phyloP scores from a whole-genome alignment of 202 grass and related monocot genomes.

The Cymbopogon flexuosus region DNA sequence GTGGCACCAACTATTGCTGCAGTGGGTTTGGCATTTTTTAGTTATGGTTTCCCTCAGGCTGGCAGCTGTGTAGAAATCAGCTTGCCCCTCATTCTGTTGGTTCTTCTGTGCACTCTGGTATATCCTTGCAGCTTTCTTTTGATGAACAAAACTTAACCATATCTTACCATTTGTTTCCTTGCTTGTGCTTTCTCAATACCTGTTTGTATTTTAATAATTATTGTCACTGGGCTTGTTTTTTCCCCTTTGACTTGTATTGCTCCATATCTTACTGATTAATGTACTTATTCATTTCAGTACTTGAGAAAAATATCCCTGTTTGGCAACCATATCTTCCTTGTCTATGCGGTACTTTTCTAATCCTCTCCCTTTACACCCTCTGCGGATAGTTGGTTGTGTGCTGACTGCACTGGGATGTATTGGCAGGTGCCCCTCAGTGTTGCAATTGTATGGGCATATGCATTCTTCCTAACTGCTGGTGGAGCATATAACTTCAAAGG shows the following conservation, averaged over 20 bases:
- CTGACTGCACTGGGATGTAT: constrained; percentile 21
- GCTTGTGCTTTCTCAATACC: constrained; percentile 1
- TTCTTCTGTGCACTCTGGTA: constrained; percentile 98
- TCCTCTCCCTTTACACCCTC: constrained; percentile 10
- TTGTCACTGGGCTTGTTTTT: not conserved
- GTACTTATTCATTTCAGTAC: constrained; percentile 61
- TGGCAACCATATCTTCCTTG: constrained; percentile 83
- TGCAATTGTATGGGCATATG: constrained; percentile 88
- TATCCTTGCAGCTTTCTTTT: constrained; percentile 4
- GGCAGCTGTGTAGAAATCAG: constrained; percentile 91
- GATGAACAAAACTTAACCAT: not conserved
- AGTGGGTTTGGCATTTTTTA: constrained; percentile 86
- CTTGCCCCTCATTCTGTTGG: constrained; percentile 75
- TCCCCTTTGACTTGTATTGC: constrained; percentile 14
- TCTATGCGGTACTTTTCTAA: constrained; percentile 72
- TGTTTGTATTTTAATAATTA: not conserved
- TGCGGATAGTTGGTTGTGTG: not conserved
- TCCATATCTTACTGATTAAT: constrained; percentile 30
- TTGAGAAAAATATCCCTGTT: constrained; percentile 74
- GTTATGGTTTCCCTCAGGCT: constrained; percentile 97
- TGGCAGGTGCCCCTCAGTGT: constrained; percentile 89
- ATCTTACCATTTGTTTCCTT: constrained; percentile 22
- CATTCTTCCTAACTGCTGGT: constrained; percentile 91
- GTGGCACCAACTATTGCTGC: constrained; percentile 89
- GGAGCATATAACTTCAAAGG: constrained; percentile 91